phyloP scores from a whole-genome alignment of 768 basidiomycete genomes.

The Tulasnella sp. region DNA sequence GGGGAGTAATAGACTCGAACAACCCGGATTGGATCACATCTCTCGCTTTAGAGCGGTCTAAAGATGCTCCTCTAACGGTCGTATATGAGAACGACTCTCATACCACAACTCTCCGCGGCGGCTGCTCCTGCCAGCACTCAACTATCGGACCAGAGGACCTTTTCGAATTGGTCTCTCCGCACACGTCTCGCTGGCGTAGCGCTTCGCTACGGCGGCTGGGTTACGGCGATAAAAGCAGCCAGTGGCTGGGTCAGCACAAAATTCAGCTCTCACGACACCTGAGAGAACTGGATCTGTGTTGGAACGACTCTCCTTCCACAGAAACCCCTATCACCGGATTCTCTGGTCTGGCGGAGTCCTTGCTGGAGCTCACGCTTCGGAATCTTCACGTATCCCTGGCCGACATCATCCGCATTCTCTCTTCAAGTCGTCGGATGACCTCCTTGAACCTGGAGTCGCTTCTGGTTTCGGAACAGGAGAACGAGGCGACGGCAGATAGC shows the following conservation, averaged over 20 bases:
- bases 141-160: neutral
- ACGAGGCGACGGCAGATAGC: neutral
- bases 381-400: neutral
- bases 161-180: neutral
- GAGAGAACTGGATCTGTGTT: neutral
- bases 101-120: neutral
- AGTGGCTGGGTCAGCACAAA: neutral
- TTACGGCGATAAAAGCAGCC: neutral
- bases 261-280: neutral
- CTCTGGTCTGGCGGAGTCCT: neutral
- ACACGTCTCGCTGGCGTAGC: neutral
- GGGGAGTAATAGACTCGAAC: neutral
- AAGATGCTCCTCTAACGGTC: neutral
- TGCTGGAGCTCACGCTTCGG: neutral
- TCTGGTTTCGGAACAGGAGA: neutral
- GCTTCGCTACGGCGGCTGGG: neutral
- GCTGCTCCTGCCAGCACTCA: neutral
- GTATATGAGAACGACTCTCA: neutral
- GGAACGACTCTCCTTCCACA: neutral
- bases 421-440: neutral
- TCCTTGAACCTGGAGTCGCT: neutral
- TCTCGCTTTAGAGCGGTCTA: neutral
- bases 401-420: neutral
- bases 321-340: neutral
- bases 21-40: neutral